Evolutionary conservation across 768 basidiomycete genomes (phyloP), one percentile per base, ranked within the genome.

Genomic region (Boletus fagicola): DNA sequence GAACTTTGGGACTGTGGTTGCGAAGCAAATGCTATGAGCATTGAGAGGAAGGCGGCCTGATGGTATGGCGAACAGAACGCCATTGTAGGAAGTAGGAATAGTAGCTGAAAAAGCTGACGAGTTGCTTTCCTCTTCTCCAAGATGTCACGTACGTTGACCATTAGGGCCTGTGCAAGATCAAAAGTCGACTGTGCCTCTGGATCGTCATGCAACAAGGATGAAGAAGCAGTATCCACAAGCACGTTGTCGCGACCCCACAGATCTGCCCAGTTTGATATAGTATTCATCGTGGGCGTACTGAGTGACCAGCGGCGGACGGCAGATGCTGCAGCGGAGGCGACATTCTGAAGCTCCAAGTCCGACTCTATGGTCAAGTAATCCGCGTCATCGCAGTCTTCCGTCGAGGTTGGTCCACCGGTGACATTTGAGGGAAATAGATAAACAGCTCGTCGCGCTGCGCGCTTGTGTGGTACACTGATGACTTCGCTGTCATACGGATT

Each of bases 1-100:
- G 12, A 9, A 15, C 30, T 30, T 30, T 35, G n/a, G 26, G 60
- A 46, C 11, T 52, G 52, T 13, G 53, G 13, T 24, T 57, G 47
- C 11, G 57, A 45, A 2, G 60, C 54, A 44, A 75, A 73, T 5
- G 75, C 62, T 11, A 76, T 35, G 0, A 76, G 49, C 20, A 70
- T 67, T 0, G 67, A 62, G n/a, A 72, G 55, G 39, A 72, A 61
- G 11, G 51, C 50, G 1, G 47, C 36, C 4, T 53, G 46, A 16
- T 44, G 22, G 0, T 39, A 15, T 9, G 62, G 51, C 20, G 63
- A 68, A 24, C 52, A 44, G 53, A 68, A 75, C 24, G 52, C 63
- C 58, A 69, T 54, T 12, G 44, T 20, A 7, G 45, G 56, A 40
- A 57, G 30, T 1, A 47, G 13, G n/a, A 57, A 48, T 16, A 57